Base-by-base conservation (phyloP, 257 asterid species). In the Gentiana macrophylla region DNA sequence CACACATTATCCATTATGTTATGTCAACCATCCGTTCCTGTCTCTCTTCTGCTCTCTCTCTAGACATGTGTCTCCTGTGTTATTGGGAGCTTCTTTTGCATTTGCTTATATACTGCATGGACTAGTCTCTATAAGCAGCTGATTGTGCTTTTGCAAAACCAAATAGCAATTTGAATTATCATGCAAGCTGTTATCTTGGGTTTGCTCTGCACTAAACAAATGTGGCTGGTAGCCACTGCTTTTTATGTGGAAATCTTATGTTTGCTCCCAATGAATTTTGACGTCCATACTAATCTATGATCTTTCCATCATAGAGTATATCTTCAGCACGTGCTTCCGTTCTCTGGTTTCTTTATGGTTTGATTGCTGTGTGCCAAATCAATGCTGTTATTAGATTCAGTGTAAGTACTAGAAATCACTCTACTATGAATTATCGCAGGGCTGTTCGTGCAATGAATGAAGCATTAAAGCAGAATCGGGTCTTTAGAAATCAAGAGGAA, bases 361-460 rank as follows among this genome's bases (percentile, higher is more conserved):
- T 41, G 46, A 41, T 5, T 41, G 46, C 9, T 41, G 46, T 41
- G 6, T 41, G 46, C 46, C 9, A 41, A 41, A 41, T 41, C 46
- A 5, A 37, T 24, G 13, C 7, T 46, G 24, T 46, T 44, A 33
- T 51, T n/a, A 52, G 35, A 49, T 49, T 38, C 10, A 41, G 9
- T 41, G 46, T 2, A 5, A 5, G 8, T 41, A 5, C 46, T 41
- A 5, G 46, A 41, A 2, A 32, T 52, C n/a, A 45, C 11, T 55
- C 24, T 60, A 10, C 52, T 58, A 57, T 66, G 44, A 51, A 64
- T 55, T 47, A 62, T 68, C 36, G 38, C 53, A 91, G 99, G 85
- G 99, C 99, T 67, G 99, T 92, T 57, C 84, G 95, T 44, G 89
- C 95, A 57, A 88, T 92, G 99, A 92, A 83, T 70, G 97, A 85